Conservation (phyloP, 1,284 basidiomycete genomes). For the Naganishia sp. region DNA sequence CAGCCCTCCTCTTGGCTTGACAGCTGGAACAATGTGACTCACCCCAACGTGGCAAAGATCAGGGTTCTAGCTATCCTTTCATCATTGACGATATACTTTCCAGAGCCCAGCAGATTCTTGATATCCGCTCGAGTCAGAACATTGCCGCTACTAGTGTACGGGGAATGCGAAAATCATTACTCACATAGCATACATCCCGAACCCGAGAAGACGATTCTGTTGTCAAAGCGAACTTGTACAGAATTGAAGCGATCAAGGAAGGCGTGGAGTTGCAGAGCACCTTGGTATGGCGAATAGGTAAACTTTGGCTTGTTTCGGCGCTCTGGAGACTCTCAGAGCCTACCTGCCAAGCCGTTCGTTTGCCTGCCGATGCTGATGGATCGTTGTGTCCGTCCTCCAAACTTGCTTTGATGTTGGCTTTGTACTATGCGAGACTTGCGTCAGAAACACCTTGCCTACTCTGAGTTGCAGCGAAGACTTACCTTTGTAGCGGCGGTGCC, state of each 20-base stretch:
- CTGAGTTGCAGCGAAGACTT: constrained; percentile 52
- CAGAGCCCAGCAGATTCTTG: constrained; percentile 54
- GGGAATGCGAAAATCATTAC: neutral
- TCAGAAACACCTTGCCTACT: neutral
- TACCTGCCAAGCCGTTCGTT: constrained; percentile 73
- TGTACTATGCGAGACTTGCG: constrained; percentile 47
- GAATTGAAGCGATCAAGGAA: constrained; percentile 64
- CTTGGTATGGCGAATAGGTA: constrained; percentile 33
- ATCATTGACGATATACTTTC: neutral
- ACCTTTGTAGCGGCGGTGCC: constrained; percentile 85
- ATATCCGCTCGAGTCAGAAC: constrained; percentile 48
- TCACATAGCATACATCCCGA: constrained; percentile 37
- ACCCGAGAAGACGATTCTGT: constrained; percentile 2
- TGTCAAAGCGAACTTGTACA: constrained; percentile 61
- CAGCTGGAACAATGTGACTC: constrained; percentile 40
- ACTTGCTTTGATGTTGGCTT: constrained; percentile 62
- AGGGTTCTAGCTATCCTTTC: constrained; percentile 49
- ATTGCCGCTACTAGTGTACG: neutral
- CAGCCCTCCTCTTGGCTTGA: too few species aligned
- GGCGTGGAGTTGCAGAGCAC: constrained; percentile 75
- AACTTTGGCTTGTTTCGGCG: neutral
- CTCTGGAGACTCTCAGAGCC: constrained; percentile 26
- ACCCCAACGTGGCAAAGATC: constrained; percentile 71
- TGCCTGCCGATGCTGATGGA: constrained; percentile 58
- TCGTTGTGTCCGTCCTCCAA: constrained; percentile 77